Base-by-base conservation (phyloP, 805 yeast genomes). In the Myxozyma neglecta region DNA sequence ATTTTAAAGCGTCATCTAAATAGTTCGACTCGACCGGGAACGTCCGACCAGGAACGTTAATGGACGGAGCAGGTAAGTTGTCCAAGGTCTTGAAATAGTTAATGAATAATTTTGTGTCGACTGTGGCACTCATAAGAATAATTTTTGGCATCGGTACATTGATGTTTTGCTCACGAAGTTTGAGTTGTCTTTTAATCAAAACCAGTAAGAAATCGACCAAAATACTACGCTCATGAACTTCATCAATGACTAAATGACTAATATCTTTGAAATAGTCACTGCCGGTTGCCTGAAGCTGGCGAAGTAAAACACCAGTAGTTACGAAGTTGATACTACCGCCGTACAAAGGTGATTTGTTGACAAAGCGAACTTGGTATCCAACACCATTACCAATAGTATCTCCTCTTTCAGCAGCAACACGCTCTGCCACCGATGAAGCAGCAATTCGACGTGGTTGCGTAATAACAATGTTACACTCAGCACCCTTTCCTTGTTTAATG, bases 31-130 rank as follows among this genome's bases (percentile, higher is more conserved):
- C 72, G 37, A 93, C 96, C 0, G 99, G 98, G 74, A 88, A 94
- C 0, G 98, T 93, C 67, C 98, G 80, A 0, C 99, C 99, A 67
- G 87, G 89, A 62, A 93, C 90, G 71, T 90, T 97, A 44, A 87
- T 80, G 63, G 87, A 88, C 14, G 86, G 85, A 18, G 84, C 72
- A 2, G 74, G 75, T 1, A 75, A 18, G 10, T 20, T 42, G 32
- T 14, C 42, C 10, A 40, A 10, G 10, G 46, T 2, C 37, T 36
- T 74, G 71, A 93, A 93, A 70, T 88, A 93, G 16, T 79, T 77
- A 56, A 81, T 77, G 75, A 91, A 93, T 35, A 83, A 13, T 8
- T 35, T 36, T 11, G 53, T 47, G 24, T 57, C 57, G 97, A 53
- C 53, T 4, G 61, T 93, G 3, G 65, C 65, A 49, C 60, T 88